These are phyloP conservation scores for Laguncularia racemosa DNA, from an alignment of 345 rosid genomes.

Conservation along the genomic window DNA sequence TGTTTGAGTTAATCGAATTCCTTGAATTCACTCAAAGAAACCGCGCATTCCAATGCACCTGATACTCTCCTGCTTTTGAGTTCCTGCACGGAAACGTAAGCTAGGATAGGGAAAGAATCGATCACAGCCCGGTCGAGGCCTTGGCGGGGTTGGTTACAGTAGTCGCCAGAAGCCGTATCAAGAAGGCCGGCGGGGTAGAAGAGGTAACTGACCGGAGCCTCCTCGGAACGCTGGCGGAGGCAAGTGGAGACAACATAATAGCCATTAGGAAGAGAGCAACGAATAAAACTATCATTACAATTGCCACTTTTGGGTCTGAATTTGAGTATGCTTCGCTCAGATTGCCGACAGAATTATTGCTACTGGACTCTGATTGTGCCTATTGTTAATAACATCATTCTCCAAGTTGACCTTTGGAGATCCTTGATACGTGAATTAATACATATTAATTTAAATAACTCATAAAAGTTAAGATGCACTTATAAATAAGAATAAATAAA, in stretches of 20 bases:
- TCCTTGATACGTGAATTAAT: too few species aligned
- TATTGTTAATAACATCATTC: too few species aligned
- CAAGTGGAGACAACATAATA: slow-evolving; percentile 66
- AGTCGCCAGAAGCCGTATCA: slow-evolving; percentile 28
- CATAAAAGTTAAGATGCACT: too few species aligned
- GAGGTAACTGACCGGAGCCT: neutral
- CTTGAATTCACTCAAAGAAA: slow-evolving; percentile 75
- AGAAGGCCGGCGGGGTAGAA: neutral
- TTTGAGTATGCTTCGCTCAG: slow-evolving; percentile 18
- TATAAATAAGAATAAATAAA: too few species aligned
- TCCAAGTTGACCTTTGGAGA: too few species aligned
- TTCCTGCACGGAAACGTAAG: slow-evolving; percentile 64
- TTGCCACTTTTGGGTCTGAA: slow-evolving; percentile 60
- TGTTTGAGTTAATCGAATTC: slow-evolving; percentile 83
- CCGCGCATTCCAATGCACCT: slow-evolving; percentile 71
- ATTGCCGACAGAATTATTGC: neutral
- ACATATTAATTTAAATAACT: too few species aligned
- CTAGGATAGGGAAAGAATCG: slow-evolving; percentile 57
- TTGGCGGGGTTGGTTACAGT: slow-evolving; percentile 23
- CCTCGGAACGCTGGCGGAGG: slow-evolving; percentile 57
- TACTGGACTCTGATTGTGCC: too few species aligned
- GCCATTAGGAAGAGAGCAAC: slow-evolving; percentile 55
- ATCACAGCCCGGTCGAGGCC: slow-evolving; percentile 48
- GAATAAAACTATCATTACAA: slow-evolving; percentile 53
- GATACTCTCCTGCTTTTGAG: slow-evolving; percentile 47